Percentiles rank a stretch among this genome's conserved stretches.
Conservation (phyloP, 2,329 filamentous ascomycete genomes). For the Fusarium torreyae region DNA sequence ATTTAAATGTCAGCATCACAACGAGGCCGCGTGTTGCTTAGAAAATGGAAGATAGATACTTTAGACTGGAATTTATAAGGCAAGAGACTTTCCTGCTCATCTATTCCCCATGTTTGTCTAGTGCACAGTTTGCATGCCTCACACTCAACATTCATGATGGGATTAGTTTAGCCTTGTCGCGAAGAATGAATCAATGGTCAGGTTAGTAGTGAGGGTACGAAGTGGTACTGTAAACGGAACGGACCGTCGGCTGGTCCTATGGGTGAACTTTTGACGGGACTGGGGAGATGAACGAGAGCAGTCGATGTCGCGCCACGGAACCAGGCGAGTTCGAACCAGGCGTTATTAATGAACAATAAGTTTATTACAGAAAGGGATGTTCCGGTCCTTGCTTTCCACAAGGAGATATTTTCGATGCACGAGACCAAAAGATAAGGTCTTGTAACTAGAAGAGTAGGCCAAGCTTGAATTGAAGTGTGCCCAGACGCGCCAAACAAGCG, state of each 20-base stretch:
- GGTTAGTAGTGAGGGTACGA: no score
- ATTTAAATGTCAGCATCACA: constrained; percentile 23
- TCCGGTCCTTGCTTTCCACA: neutral
- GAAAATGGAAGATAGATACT: constrained; percentile 7
- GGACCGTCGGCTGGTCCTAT: no score
- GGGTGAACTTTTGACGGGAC: no score
- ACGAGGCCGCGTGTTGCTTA: constrained; percentile 9
- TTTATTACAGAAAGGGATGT: neutral
- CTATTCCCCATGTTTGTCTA: neutral
- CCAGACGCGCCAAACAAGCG: neutral
- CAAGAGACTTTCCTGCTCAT: neutral
- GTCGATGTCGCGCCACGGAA: neutral
- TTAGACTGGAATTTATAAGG: neutral
- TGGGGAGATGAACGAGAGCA: neutral
- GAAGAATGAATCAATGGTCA: no score
- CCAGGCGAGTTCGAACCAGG: neutral
- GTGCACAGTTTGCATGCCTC: neutral
- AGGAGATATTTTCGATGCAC: neutral
- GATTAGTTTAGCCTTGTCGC: no score
- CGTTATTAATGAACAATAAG: neutral
- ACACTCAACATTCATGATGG: neutral
- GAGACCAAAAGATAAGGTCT: neutral
- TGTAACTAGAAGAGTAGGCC: neutral
- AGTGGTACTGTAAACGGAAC: no score
- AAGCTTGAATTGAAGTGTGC: constrained; percentile 26